Evolutionary conservation across 805 yeast genomes (phyloP).

Genomic region (Torulaspora gathmanii): DNA sequence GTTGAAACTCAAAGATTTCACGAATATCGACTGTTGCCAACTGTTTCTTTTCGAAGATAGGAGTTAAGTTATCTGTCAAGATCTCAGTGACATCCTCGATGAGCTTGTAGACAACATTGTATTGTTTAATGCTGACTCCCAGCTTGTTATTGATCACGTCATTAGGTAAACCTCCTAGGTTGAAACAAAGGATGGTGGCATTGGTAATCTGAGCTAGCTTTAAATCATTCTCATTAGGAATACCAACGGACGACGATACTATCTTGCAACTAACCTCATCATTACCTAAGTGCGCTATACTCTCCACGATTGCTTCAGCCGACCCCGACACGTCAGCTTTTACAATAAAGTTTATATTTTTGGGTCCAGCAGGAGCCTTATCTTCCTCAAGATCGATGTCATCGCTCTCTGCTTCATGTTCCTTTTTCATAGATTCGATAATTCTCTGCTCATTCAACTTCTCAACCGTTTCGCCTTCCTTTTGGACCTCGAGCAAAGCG

Average conservation of each 20-base stretch:
- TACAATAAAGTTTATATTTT: slow-evolving; percentile 56
- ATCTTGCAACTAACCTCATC: slow-evolving; percentile 73
- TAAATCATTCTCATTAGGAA: slow-evolving; percentile 62
- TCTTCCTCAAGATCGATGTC: slow-evolving; percentile 31
- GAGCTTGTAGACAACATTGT: slow-evolving; percentile 80
- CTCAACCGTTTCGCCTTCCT: slow-evolving; percentile 62
- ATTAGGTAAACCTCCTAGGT: slow-evolving; percentile 57
- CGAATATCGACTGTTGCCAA: slow-evolving; percentile 64
- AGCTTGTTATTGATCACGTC: slow-evolving; percentile 56
- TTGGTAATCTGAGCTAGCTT: slow-evolving; percentile 63
- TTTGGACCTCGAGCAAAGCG: slow-evolving; percentile 52
- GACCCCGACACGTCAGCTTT: slow-evolving; percentile 95
- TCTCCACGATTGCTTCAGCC: slow-evolving; percentile 84
- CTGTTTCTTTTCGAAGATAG: slow-evolving; percentile 61
- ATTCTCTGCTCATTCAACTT: slow-evolving; percentile 62
- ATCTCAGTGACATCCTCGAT: slow-evolving; percentile 75
- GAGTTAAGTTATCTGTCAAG: slow-evolving; percentile 56
- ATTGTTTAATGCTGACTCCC: slow-evolving; percentile 52
- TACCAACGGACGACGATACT: slow-evolving; percentile 71
- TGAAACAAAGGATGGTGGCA: slow-evolving; percentile 76
- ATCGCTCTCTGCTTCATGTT: slow-evolving; percentile 36
- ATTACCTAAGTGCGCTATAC: slow-evolving; percentile 78
- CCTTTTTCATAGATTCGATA: slow-evolving; percentile 47
- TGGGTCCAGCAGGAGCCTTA: slow-evolving; percentile 20
- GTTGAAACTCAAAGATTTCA: slow-evolving; percentile 64